A percentile compares a stretch with the other conserved stretches of the same genome.
Evolutionary conservation across 192 early-diverging fungal genomes (phyloP).

Genomic region (Coemansia sp.): DNA sequence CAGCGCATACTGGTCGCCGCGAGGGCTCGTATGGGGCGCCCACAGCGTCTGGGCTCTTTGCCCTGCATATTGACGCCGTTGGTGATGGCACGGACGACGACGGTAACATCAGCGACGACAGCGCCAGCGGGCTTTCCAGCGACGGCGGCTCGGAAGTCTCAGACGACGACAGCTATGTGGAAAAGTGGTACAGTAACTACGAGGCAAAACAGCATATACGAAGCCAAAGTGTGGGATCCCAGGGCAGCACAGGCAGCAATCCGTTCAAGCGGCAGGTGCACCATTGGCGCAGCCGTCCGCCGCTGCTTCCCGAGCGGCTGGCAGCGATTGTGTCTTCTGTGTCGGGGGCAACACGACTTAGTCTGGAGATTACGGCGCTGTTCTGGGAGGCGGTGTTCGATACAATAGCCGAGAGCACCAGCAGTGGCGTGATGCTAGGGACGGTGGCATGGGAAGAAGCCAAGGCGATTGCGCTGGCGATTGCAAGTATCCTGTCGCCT

Average conservation of each 20-base stretch:
- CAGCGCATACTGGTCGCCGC: background rate
- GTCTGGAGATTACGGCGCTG: conserved; percentile 46
- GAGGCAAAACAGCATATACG: background rate
- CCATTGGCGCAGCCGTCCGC: conserved; percentile 37
- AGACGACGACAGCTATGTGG: conserved; percentile 1
- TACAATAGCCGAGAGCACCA: conserved; percentile 46
- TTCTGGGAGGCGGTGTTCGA: conserved; percentile 55
- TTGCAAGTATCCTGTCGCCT: conserved; percentile 31
- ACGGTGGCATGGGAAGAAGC: conserved; percentile 42
- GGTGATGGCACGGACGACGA: background rate
- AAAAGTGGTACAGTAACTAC: conserved; percentile 5
- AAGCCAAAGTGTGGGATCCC: background rate
- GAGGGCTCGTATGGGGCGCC: background rate
- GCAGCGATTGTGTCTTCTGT: conserved; percentile 45
- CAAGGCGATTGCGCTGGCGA: conserved; percentile 24
- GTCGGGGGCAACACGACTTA: conserved; percentile 45
- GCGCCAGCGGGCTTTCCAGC: conserved; percentile 1
- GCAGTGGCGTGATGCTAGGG: conserved; percentile 42
- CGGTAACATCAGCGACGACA: conserved; percentile 8
- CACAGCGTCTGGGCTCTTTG: background rate
- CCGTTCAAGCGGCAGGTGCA: conserved; percentile 9
- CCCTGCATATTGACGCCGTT: background rate
- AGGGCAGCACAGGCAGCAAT: background rate
- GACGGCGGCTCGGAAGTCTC: background rate
- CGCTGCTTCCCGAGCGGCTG: conserved; percentile 44